phyloP scores from a whole-genome alignment of 2,329 filamentous ascomycete genomes.

The Xylaria digitata region DNA sequence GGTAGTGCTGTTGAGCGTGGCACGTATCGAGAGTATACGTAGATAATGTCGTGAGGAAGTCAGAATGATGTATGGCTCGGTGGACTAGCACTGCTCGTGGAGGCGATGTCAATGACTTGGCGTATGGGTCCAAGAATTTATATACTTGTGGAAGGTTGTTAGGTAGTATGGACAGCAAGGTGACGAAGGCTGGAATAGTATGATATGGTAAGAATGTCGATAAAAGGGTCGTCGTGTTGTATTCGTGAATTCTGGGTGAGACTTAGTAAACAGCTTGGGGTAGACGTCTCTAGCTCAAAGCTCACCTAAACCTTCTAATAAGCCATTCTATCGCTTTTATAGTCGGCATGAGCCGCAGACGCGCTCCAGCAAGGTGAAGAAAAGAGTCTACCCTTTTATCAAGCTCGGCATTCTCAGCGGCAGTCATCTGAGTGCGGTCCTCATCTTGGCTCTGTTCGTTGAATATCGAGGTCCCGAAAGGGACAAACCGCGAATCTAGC shows the following conservation, averaged over 20 bases:
- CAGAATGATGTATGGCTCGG: conserved; percentile 80
- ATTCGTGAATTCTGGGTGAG: conserved; percentile 81
- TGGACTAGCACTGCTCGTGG: conserved; percentile 86
- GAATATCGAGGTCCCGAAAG: conserved; percentile 84
- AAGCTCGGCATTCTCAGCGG: conserved; percentile 82
- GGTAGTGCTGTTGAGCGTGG: conserved; percentile 76
- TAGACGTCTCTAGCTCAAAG: conserved; percentile 22
- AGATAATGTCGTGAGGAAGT: conserved; percentile 81
- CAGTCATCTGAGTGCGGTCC: conserved; percentile 86
- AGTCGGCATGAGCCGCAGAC: conserved; percentile 84
- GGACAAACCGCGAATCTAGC: conserved; percentile 81
- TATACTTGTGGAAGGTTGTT: conserved; percentile 78
- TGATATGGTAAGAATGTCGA: conserved; percentile 95
- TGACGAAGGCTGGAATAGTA: conserved; percentile 83
- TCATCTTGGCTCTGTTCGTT: conserved; percentile 92
- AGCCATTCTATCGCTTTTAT: conserved; percentile 96
- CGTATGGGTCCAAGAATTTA: conserved; percentile 87
- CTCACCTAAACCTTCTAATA: conserved; percentile 86
- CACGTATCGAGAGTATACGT: conserved; percentile 81
- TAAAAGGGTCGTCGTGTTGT: conserved; percentile 82
- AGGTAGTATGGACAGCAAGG: conserved; percentile 87
- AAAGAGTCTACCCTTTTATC: conserved; percentile 84
- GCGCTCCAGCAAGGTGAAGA: conserved; percentile 79
- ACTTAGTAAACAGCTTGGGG: conserved; percentile 26
- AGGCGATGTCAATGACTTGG: conserved; percentile 78